phyloP scores from a whole-genome alignment of 306 rosid species.

The Psophocarpus tetragonolobus region DNA sequence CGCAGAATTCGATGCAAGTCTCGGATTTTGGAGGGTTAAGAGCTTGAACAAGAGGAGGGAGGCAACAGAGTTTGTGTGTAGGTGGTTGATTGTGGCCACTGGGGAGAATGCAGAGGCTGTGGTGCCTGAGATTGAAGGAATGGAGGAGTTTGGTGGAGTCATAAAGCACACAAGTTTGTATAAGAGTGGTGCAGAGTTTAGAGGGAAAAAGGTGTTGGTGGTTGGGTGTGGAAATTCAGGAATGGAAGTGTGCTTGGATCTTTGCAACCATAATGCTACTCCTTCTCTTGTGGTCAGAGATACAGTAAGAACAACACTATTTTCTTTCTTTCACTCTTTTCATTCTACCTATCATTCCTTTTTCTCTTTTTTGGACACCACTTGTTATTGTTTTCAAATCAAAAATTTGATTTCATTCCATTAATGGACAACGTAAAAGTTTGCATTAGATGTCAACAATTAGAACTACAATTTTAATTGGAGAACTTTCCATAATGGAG shows the following conservation, averaged over 20 bases:
- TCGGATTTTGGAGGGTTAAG: constrained; percentile 63
- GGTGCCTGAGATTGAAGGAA: constrained; percentile 62
- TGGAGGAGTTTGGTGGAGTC: constrained; percentile 50
- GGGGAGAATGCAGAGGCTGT: constrained; percentile 93
- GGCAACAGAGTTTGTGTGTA: constrained; percentile 53
- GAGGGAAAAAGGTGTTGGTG: constrained; percentile 67
- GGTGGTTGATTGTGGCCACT: constrained; percentile 82
- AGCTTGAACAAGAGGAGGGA: not conserved
- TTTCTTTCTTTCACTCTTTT: not conserved
- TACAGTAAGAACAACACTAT: constrained; percentile 47
- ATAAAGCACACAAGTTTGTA: constrained; percentile 72
- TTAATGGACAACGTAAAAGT: not conserved
- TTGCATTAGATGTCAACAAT: not conserved
- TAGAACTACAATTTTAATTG: not conserved
- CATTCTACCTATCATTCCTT: not conserved
- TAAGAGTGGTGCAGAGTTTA: constrained; percentile 65
- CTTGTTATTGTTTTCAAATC: not conserved
- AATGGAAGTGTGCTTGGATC: constrained; percentile 95
- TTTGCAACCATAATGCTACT: constrained; percentile 66
- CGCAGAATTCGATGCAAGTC: constrained; percentile 53
- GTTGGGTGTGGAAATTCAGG: constrained; percentile 96
- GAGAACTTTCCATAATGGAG: not conserved
- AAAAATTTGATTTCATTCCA: not conserved
- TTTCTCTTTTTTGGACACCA: not conserved
- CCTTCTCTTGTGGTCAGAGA: constrained; percentile 86